Conservation (phyloP, 352 stramenopile species). For the Saprolegnia diclina region DNA sequence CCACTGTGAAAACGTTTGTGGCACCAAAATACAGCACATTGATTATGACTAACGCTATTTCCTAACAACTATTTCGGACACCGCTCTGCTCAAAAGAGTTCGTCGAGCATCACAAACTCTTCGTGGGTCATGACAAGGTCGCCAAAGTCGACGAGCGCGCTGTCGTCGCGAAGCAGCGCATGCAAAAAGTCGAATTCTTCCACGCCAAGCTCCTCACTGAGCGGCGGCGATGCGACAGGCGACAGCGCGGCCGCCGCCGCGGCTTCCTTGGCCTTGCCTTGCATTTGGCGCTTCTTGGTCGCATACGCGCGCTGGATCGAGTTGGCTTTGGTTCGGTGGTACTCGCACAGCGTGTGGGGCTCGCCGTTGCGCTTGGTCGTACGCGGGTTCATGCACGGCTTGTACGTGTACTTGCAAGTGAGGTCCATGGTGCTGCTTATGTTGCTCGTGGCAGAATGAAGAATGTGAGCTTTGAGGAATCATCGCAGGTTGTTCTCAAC, state of each 20-base stretch:
- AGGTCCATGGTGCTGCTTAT: neutral
- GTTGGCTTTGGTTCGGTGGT: constrained; percentile 25
- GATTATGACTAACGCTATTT: neutral
- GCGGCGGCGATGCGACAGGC: neutral
- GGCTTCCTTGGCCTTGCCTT: neutral
- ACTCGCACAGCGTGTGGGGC: constrained; percentile 17
- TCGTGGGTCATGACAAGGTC: neutral
- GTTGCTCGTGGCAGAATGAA: neutral
- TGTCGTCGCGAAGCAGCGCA: neutral
- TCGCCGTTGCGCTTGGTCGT: constrained; percentile 20
- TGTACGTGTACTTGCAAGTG: constrained; percentile 20
- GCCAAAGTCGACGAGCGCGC: neutral
- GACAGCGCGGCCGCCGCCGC: neutral
- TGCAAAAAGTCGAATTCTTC: neutral
- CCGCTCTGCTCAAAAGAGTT: neutral
- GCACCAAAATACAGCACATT: no score
- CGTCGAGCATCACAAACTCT: neutral
- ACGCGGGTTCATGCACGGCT: constrained; percentile 23
- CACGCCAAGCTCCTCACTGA: neutral
- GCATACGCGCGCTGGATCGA: constrained; percentile 15
- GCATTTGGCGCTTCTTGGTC: constrained; percentile 8
- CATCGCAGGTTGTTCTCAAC: neutral
- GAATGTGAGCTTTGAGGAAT: neutral
- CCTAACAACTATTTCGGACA: neutral
- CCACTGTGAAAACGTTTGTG: no score